Percentiles rank a stretch among this genome's conserved stretches.
Conservation (phyloP, 768 basidiomycete genomes). For the Mycena belliarum region DNA sequence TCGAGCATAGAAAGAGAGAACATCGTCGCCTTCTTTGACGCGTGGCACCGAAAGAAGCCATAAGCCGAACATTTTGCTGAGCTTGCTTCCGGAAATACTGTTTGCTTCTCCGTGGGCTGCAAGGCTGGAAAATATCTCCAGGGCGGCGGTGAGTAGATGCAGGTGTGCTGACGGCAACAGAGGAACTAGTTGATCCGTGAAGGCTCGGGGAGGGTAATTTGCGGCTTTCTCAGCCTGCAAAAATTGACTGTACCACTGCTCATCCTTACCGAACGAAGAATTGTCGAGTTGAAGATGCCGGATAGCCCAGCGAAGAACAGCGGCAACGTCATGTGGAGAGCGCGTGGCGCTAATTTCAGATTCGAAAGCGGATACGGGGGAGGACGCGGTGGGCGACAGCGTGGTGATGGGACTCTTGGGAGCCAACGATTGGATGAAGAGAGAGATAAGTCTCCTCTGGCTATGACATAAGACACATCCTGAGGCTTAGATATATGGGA, state of each 20-base stretch:
- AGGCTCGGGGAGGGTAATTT: slow-evolving; percentile 64
- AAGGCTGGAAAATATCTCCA: slow-evolving; percentile 67
- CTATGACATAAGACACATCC: slow-evolving; percentile 58
- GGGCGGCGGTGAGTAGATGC: slow-evolving; percentile 55
- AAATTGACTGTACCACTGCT: slow-evolving; percentile 71
- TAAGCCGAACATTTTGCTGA: slow-evolving; percentile 70
- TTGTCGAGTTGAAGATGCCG: slow-evolving; percentile 70
- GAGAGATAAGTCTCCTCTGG: slow-evolving; percentile 70
- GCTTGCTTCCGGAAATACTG: slow-evolving; percentile 75
- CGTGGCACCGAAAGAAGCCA: slow-evolving; percentile 64
- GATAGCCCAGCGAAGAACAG: slow-evolving; percentile 79
- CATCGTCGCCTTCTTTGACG: slow-evolving; percentile 54
- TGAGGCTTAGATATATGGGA: no score
- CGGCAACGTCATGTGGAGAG: slow-evolving; percentile 76
- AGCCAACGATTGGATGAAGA: slow-evolving; percentile 67
- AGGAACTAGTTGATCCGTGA: slow-evolving; percentile 62
- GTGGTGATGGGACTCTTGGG: slow-evolving; percentile 46
- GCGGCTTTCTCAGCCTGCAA: slow-evolving; percentile 56
- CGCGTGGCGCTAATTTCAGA: slow-evolving; percentile 64
- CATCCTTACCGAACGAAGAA: slow-evolving; percentile 58
- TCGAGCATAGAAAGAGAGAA: slow-evolving; percentile 64
- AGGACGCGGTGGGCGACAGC: slow-evolving; percentile 50
- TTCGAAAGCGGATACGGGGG: slow-evolving; percentile 56
- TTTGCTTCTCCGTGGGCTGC: slow-evolving; percentile 74
- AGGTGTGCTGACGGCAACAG: slow-evolving; percentile 57